These are phyloP conservation scores for Microcyclosporella mali DNA, from an alignment of 2,329 filamentous ascomycete genomes.

Conservation along the genomic window DNA sequence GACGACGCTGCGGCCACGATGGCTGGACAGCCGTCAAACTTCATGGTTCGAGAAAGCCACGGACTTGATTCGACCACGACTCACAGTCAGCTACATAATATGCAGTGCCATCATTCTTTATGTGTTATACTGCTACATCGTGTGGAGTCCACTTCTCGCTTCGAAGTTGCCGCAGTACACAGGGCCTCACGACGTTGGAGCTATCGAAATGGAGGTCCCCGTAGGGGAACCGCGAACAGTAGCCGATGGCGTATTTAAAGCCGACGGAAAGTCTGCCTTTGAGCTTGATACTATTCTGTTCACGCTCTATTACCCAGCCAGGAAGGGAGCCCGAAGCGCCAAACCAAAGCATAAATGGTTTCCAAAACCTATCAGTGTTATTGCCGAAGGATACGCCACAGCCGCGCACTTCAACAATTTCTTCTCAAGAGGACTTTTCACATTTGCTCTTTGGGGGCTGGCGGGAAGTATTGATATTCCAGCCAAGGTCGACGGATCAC, in stretches of 20 bases:
- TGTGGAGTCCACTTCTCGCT: constrained; percentile 36
- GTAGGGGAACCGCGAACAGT: constrained; percentile 29
- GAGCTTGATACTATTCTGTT: constrained; percentile 37
- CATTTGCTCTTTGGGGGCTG: constrained; percentile 35
- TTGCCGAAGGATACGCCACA: constrained; percentile 38
- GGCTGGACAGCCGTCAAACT: constrained; percentile 6
- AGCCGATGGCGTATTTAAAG: constrained; percentile 31
- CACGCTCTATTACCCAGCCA: constrained; percentile 38
- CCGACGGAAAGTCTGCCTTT: constrained; percentile 34
- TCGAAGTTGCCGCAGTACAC: constrained; percentile 36
- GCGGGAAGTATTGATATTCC: constrained; percentile 37
- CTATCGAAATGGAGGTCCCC: constrained; percentile 35
- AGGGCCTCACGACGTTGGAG: constrained; percentile 36
- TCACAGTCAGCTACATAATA: constrained; percentile 11
- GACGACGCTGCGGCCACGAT: constrained; percentile 12
- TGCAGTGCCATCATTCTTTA: constrained; percentile 17
- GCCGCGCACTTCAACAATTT: constrained; percentile 33
- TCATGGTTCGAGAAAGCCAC: constrained; percentile 3
- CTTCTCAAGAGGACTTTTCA: constrained; percentile 32
- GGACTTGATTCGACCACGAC: constrained; percentile 5
- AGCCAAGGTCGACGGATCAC: constrained; percentile 34
- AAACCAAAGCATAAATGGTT: constrained; percentile 36
- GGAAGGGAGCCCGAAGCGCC: constrained; percentile 15
- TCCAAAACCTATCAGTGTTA: constrained; percentile 36
- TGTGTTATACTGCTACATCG: constrained; percentile 34